phyloP scores from a whole-genome alignment of 805 yeast species.

The Trichomonascus vanleenenianus region DNA sequence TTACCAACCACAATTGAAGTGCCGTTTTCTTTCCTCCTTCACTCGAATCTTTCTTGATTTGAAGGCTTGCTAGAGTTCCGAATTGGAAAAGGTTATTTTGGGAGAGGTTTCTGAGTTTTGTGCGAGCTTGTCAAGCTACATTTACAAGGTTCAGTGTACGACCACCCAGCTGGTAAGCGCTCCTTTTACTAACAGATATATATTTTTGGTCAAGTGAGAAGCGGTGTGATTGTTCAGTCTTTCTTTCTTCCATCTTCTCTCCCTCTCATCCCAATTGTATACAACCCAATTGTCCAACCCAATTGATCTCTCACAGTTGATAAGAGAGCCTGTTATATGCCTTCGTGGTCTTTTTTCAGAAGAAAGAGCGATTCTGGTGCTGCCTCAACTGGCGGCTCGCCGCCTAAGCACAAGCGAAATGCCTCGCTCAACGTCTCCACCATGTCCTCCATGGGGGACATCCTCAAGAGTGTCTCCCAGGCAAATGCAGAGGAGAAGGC shows the following conservation, averaged over 20 bases:
- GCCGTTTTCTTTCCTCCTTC: background rate
- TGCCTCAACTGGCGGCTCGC: background rate
- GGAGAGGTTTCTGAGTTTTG: too few relatives aligned
- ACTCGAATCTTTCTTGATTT: background rate
- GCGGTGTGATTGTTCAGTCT: too few relatives aligned
- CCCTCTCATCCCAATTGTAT: background rate
- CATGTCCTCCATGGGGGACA: slow-evolving; percentile 16
- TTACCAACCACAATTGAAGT: too few relatives aligned
- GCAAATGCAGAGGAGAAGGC: slow-evolving; percentile 10
- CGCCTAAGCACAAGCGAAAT: background rate
- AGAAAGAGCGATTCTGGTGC: background rate
- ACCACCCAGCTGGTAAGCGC: too few relatives aligned
- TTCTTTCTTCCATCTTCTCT: background rate
- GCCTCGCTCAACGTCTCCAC: slow-evolving; percentile 13
- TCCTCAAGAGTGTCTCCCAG: slow-evolving; percentile 16
- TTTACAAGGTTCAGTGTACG: too few relatives aligned
- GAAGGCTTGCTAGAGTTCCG: too few relatives aligned
- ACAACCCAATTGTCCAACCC: background rate
- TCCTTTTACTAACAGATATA: too few relatives aligned
- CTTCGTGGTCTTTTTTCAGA: slow-evolving; percentile 3
- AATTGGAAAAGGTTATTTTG: too few relatives aligned
- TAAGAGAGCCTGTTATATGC: background rate
- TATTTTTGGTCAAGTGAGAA: too few relatives aligned
- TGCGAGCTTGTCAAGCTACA: too few relatives aligned
- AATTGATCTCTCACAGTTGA: background rate